Conservation (phyloP, 768 basidiomycete genomes). For the Boletellus emodensis region DNA sequence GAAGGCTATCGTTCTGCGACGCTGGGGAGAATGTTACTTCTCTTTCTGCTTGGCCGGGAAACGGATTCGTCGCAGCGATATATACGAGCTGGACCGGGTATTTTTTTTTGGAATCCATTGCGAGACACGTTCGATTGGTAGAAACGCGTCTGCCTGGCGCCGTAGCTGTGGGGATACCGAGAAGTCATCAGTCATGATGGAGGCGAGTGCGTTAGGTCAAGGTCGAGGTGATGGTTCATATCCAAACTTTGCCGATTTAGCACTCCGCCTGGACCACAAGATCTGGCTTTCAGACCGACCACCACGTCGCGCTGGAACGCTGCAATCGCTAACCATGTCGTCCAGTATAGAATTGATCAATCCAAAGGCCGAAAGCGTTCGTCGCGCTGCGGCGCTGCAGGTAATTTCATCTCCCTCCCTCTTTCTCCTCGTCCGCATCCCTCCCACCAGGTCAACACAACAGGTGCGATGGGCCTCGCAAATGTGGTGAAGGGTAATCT, state of each 20-base stretch:
- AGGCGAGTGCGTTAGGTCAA: slow-evolving; percentile 25
- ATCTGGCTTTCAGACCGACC: slow-evolving; percentile 8
- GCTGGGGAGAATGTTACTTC: slow-evolving; percentile 11
- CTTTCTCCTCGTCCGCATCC: slow-evolving; percentile 20
- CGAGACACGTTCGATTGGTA: slow-evolving; percentile 26
- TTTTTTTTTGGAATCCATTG: slow-evolving; percentile 14
- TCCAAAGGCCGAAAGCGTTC: slow-evolving; percentile 91
- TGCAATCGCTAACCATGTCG: slow-evolving; percentile 41
- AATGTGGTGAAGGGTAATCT: slow-evolving; percentile 96
- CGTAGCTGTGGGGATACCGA: slow-evolving; percentile 29
- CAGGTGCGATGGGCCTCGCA: slow-evolving; percentile 95
- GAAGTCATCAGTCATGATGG: slow-evolving; percentile 23
- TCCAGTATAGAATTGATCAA: slow-evolving; percentile 94
- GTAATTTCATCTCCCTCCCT: slow-evolving; percentile 38
- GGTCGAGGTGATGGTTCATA: slow-evolving; percentile 30
- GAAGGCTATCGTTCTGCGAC: slow-evolving; percentile 7
- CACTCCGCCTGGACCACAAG: slow-evolving; percentile 25
- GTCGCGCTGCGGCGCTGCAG: slow-evolving; percentile 88
- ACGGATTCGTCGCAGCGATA: slow-evolving; percentile 18
- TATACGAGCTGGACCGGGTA: slow-evolving; percentile 24
- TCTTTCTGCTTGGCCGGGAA: slow-evolving; percentile 8
- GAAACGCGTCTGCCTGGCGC: slow-evolving; percentile 33
- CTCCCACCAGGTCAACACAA: slow-evolving; percentile 72
- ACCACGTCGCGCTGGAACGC: slow-evolving; percentile 19
- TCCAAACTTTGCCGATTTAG: slow-evolving; percentile 29